Percentiles rank a stretch among this genome's conserved stretches.
phyloP scores from a whole-genome alignment of 2,329 filamentous ascomycete species.

The Byssothecium circinans region DNA sequence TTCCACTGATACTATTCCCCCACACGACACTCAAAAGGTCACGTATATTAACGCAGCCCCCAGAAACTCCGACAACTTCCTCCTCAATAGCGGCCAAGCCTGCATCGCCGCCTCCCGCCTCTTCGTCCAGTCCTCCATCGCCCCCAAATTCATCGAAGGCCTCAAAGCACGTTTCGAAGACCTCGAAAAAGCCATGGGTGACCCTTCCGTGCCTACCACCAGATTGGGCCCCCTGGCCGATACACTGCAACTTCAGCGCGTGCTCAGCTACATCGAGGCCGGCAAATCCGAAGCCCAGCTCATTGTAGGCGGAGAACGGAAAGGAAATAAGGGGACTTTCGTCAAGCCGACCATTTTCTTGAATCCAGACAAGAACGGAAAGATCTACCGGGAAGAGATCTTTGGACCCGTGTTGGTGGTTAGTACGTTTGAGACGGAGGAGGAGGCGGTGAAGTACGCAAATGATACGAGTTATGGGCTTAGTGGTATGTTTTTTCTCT shows the following conservation, averaged over 20 bases:
- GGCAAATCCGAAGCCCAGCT: constrained; percentile 33
- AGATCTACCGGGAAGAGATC: constrained; percentile 35
- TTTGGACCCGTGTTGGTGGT: constrained; percentile 37
- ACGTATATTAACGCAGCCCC: constrained; percentile 21
- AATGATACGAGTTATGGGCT: constrained; percentile 37
- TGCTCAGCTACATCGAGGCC: constrained; percentile 33
- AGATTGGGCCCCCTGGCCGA: constrained; percentile 37
- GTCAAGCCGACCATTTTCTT: constrained; percentile 36
- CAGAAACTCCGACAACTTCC: constrained; percentile 41
- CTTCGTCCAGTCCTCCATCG: constrained; percentile 33
- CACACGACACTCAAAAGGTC: too few relatives aligned
- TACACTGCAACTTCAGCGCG: constrained; percentile 28
- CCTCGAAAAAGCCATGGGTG: constrained; percentile 20
- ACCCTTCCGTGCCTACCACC: constrained; percentile 20
- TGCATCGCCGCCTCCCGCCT: constrained; percentile 32
- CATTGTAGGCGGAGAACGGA: constrained; percentile 28
- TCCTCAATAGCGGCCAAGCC: constrained; percentile 31
- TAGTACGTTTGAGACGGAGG: constrained; percentile 36
- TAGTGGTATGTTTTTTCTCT: constrained; percentile 16
- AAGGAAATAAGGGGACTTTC: constrained; percentile 31
- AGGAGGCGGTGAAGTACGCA: constrained; percentile 34
- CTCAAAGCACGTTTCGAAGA: constrained; percentile 28
- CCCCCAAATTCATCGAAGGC: constrained; percentile 29
- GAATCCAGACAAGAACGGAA: constrained; percentile 24
- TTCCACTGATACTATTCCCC: too few relatives aligned